phyloP scores from a whole-genome alignment of 345 rosid species.

The Ceriops decandra region DNA sequence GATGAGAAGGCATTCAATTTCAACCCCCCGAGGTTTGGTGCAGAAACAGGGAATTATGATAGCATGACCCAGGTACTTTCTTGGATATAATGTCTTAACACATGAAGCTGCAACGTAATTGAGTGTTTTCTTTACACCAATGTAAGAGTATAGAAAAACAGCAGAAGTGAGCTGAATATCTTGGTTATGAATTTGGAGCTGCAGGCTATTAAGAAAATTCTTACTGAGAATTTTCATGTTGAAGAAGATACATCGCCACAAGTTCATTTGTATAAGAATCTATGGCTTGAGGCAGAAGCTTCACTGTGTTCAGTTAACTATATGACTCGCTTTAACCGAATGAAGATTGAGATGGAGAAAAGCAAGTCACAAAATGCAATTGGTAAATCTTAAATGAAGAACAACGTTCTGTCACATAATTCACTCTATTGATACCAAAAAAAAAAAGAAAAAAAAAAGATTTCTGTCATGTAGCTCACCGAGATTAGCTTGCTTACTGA shows the following conservation, averaged over 20 bases:
- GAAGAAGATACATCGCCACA: conserved; percentile 52
- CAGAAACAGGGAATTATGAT: conserved; percentile 40
- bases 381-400: conserved; percentile 29
- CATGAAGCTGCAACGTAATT: not conserved
- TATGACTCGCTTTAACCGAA: conserved; percentile 61
- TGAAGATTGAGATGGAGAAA: conserved; percentile 53
- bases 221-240: conserved; percentile 52
- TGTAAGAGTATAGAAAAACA: not conserved
- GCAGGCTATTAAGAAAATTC: conserved; percentile 74
- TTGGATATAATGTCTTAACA: not conserved
- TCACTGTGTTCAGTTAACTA: conserved; percentile 60
- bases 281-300: conserved; percentile 98
- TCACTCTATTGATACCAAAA: too few species aligned
- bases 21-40: conserved; percentile 18
- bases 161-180: conserved; percentile 1
- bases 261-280: conserved; percentile 69
- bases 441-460: too few species aligned
- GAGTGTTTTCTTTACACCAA: not conserved
- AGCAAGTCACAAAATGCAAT: conserved; percentile 24
- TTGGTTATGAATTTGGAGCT: conserved; percentile 23
- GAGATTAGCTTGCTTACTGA: not conserved
- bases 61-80: conserved; percentile 58
- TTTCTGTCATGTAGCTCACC: not conserved
- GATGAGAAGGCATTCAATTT: conserved; percentile 22
- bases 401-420: not conserved